A percentile compares a stretch with the other conserved stretches of the same genome.
Conservation (phyloP, 352 stramenopile genomes). For the Phytophthora chlamydospora region DNA sequence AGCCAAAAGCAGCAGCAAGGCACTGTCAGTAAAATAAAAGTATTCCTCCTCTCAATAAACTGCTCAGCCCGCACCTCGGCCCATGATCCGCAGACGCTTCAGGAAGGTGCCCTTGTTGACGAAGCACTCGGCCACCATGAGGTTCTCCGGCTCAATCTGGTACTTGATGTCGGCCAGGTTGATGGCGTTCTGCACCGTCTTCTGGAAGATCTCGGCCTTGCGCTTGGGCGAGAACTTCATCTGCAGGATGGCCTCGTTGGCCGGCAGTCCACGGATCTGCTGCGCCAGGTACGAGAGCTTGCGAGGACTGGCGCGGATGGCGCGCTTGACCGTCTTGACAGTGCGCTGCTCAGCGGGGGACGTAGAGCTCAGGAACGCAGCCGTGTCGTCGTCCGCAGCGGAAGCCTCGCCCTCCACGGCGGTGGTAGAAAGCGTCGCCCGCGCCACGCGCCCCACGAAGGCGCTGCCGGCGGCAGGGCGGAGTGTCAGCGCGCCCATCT, state of each 20-base stretch:
- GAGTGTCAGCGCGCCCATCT: conserved; percentile 66
- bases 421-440: conserved; percentile 50
- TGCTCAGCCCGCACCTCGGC: conserved; percentile 53
- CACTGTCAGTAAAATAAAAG: conserved; percentile 2
- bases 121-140: conserved; percentile 85
- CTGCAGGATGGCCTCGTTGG: conserved; percentile 80
- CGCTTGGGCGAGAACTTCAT: conserved; percentile 91
- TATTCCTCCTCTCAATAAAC: neutral
- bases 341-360: conserved; percentile 54
- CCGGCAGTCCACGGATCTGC: conserved; percentile 79
- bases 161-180: conserved; percentile 91
- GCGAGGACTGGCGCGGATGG: conserved; percentile 80
- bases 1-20: conserved; percentile 13
- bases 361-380: conserved; percentile 68
- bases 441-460: conserved; percentile 28
- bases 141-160: conserved; percentile 86
- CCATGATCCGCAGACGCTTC: conserved; percentile 88
- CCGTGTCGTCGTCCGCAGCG: conserved; percentile 49
- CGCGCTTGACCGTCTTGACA: conserved; percentile 85
- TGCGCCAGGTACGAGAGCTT: conserved; percentile 86
- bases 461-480: conserved; percentile 41
- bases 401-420: conserved; percentile 25
- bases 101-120: conserved; percentile 87
- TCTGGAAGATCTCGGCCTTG: conserved; percentile 82
- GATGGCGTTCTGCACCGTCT: conserved; percentile 88